phyloP scores from a whole-genome alignment of 441 rosid species.

The Croton setiger region DNA sequence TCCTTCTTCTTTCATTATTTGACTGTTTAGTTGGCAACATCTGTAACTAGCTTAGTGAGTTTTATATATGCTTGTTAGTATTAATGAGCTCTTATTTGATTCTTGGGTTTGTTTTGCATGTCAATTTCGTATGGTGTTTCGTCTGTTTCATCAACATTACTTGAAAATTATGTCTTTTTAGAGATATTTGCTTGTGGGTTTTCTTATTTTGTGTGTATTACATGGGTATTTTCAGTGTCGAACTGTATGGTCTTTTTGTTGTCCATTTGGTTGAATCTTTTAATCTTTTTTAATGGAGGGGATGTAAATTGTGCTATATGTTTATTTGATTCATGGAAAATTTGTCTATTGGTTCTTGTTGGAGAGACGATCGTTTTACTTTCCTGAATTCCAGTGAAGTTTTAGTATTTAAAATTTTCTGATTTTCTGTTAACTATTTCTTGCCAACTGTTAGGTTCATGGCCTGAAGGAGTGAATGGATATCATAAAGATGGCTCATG shows the following conservation, averaged over 20 bases:
- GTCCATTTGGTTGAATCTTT: too few relatives aligned
- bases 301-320: too few relatives aligned
- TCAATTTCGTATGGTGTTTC: not conserved
- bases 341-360: not conserved
- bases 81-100: not conserved
- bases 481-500: not conserved
- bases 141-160: not conserved
- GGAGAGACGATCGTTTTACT: not conserved
- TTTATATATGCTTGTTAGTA: too few relatives aligned
- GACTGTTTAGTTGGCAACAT: not conserved
- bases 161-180: too few relatives aligned
- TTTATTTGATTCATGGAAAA: not conserved
- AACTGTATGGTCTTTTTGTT: too few relatives aligned
- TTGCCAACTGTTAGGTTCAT: not conserved
- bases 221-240: too few relatives aligned
- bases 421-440: not conserved
- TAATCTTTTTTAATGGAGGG: too few relatives aligned
- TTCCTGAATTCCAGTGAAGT: not conserved
- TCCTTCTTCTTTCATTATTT: too few relatives aligned
- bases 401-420: not conserved
- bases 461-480: not conserved
- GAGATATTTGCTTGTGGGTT: too few relatives aligned
- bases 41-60: too few relatives aligned
- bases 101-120: not conserved
- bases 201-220: too few relatives aligned